Evolutionary conservation across 176 grass and related monocot species (phyloP).

Genomic region (Panicum miliaceum): DNA sequence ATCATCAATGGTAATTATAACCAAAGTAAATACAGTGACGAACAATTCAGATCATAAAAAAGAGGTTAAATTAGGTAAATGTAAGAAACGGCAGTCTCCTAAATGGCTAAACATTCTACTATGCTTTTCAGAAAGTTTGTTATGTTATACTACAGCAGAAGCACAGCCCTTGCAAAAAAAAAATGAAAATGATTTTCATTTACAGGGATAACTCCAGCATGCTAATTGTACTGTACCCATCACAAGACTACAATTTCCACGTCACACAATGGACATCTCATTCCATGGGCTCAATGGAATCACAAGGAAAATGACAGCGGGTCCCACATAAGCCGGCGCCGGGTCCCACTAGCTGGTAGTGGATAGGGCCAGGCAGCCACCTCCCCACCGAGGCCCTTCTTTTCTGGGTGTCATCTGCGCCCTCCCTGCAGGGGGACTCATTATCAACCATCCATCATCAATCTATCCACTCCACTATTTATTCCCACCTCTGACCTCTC

Average conservation of each 20-base stretch:
- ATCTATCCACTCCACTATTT: conserved; percentile 27
- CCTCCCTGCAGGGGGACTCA: neutral
- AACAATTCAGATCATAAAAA: neutral
- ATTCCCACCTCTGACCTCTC: neutral
- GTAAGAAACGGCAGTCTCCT: neutral
- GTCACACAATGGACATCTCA: neutral
- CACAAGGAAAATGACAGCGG: conserved; percentile 29
- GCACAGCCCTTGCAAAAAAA: neutral
- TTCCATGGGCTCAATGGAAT: conserved; percentile 23
- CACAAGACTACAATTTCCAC: neutral
- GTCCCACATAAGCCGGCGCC: conserved; percentile 12
- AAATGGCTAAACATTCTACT: neutral
- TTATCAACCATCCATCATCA: conserved; percentile 44
- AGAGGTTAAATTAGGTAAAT: neutral
- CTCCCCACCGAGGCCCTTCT: conserved; percentile 16
- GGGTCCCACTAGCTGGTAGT: conserved; percentile 36
- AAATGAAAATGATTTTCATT: neutral
- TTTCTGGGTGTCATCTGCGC: conserved; percentile 26
- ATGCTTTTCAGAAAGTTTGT: neutral
- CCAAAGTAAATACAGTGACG: neutral
- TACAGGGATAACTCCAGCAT: neutral
- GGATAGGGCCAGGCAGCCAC: conserved; percentile 46
- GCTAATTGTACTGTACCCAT: neutral
- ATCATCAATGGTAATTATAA: neutral
- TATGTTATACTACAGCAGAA: neutral